Percentiles rank a stretch among this genome's conserved stretches.
Conservation (phyloP, 2,329 filamentous ascomycete genomes). For the Rhynchosporium secalis region DNA sequence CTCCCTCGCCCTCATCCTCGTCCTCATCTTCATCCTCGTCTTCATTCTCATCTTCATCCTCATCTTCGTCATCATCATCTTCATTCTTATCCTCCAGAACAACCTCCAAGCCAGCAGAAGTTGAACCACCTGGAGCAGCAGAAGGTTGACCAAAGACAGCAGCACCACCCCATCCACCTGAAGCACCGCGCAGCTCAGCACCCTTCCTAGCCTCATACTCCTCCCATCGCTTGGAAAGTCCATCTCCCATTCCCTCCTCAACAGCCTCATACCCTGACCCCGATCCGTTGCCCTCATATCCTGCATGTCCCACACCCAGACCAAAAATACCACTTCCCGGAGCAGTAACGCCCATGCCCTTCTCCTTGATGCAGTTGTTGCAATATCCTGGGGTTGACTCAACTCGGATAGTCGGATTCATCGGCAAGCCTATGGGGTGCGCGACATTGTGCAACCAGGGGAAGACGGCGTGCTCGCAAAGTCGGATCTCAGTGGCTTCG, state of each 20-base stretch:
- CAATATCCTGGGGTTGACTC: background rate
- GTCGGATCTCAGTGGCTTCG: background rate
- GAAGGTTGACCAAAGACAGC: background rate
- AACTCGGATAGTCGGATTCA: background rate
- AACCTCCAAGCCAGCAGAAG: background rate
- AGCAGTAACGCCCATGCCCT: background rate
- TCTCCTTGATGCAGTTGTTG: background rate
- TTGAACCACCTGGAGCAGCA: background rate
- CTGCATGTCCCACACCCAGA: background rate
- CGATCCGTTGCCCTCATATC: background rate
- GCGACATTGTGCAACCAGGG: background rate
- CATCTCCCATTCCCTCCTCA: background rate
- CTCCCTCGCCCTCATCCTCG: background rate
- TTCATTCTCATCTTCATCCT: background rate
- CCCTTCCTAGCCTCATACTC: background rate
- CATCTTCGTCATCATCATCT: background rate
- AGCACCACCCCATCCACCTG: background rate
- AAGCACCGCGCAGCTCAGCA: background rate
- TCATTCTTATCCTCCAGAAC: background rate
- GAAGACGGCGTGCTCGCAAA: constrained; percentile 2
- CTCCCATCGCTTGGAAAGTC: background rate
- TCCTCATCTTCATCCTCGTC: background rate
- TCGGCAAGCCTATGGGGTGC: background rate
- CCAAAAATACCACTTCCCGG: background rate
- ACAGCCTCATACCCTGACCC: background rate